Conservation (phyloP, 345 rosid species). For the Citrus hindsii region DNA sequence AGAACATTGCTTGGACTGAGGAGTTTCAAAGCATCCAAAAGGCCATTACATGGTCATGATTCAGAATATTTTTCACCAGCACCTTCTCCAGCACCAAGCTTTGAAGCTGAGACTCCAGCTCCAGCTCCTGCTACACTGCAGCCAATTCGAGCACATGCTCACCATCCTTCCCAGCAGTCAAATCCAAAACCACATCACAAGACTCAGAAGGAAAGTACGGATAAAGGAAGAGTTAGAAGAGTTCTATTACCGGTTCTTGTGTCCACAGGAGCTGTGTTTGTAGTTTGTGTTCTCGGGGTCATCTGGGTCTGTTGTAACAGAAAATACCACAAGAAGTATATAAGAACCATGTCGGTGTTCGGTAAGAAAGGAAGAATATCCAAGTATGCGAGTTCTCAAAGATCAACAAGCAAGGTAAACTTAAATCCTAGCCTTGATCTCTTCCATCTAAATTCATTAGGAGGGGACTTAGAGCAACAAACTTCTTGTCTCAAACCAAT, state of each 20-base stretch:
- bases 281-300: conserved; percentile 50
- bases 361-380: conserved; percentile 37
- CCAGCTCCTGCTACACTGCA: conserved; percentile 38
- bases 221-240: conserved; percentile 31
- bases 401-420: conserved; percentile 56
- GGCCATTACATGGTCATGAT: conserved; percentile 6
- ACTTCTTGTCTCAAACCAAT: conserved; percentile 22
- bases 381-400: conserved; percentile 27
- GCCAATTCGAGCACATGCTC: conserved; percentile 35
- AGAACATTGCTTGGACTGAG: conserved; percentile 68
- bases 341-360: conserved; percentile 19
- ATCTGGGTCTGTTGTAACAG: conserved; percentile 47
- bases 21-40: conserved; percentile 17
- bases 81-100: conserved; percentile 39
- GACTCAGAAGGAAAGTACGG: conserved; percentile 23
- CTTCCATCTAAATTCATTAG: conserved; percentile 60
- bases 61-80: conserved; percentile 38
- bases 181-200: conserved; percentile 23
- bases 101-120: conserved; percentile 35
- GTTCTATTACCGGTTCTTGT: conserved; percentile 48
- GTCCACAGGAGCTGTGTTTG: conserved; percentile 52
- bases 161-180: conserved; percentile 31
- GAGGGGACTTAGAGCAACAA: conserved; percentile 66
- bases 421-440: conserved; percentile 66
- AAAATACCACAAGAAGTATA: conserved; percentile 22